A percentile compares a stretch with the other conserved stretches of the same genome.
Conservation (phyloP, 2,329 filamentous ascomycete species). For the Diaporthe citri region DNA sequence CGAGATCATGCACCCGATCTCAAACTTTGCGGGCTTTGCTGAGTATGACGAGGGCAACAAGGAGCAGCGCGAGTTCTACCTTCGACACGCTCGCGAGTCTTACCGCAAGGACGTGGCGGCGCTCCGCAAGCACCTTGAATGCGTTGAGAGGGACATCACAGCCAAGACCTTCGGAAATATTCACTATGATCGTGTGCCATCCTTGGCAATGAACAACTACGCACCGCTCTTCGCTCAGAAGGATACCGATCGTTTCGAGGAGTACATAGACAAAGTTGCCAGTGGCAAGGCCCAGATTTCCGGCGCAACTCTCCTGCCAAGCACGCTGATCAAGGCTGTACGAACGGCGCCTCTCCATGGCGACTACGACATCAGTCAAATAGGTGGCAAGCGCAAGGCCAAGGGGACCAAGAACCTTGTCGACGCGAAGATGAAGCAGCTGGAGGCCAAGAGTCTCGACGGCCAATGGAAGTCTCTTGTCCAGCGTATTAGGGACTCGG, state of each 20-base stretch:
- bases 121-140: conserved; percentile 64
- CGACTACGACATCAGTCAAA: too few species aligned
- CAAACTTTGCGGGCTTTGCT: conserved; percentile 48
- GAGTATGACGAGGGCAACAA: conserved; percentile 47
- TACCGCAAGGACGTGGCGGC: conserved; percentile 65
- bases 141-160: conserved; percentile 66
- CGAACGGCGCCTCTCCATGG: conserved; percentile 18
- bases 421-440: conserved; percentile 46
- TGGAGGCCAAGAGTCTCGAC: conserved; percentile 56
- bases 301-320: conserved; percentile 67
- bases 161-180: conserved; percentile 62
- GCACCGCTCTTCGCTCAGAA: conserved; percentile 61
- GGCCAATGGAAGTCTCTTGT: conserved; percentile 70
- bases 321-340: conserved; percentile 56
- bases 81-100: conserved; percentile 65
- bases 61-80: conserved; percentile 60
- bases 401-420: conserved; percentile 44
- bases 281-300: conserved; percentile 64
- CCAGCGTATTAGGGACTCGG: conserved; percentile 68
- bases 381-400: not conserved
- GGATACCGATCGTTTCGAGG: conserved; percentile 61
- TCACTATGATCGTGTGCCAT: conserved; percentile 69
- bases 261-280: conserved; percentile 63
- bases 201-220: conserved; percentile 68
- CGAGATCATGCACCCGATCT: conserved; percentile 62